Percentiles rank a stretch among this genome's conserved stretches.
Conservation (phyloP, 768 basidiomycete species). For the Agrocybe pediades region DNA sequence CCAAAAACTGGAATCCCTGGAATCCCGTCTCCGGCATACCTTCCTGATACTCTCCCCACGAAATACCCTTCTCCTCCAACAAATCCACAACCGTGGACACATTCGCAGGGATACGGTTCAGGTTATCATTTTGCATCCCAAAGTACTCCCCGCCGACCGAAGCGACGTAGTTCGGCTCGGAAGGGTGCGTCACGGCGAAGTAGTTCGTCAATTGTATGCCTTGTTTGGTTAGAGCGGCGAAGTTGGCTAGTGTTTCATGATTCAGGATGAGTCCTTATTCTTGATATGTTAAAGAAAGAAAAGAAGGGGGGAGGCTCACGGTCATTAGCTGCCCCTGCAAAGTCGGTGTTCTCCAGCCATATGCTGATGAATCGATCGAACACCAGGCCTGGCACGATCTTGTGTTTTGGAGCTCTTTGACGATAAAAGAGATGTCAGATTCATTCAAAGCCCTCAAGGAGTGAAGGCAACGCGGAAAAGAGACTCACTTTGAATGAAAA, state of each 20-base stretch:
- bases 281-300: neutral
- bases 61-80: conserved; percentile 55
- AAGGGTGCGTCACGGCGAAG: conserved; percentile 57
- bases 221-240: conserved; percentile 43
- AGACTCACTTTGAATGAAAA: neutral
- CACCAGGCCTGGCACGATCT: conserved; percentile 23
- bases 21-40: conserved; percentile 55
- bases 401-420: neutral
- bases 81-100: conserved; percentile 62
- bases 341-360: conserved; percentile 70
- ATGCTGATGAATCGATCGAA: conserved; percentile 39
- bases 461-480: neutral
- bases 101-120: conserved; percentile 41
- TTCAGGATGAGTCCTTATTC: neutral
- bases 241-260: conserved; percentile 23
- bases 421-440: neutral
- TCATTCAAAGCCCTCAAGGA: neutral
- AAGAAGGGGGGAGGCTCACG: conserved; percentile 13
- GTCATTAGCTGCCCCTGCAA: conserved; percentile 26
- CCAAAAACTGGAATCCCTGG: conserved; percentile 35
- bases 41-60: conserved; percentile 66
- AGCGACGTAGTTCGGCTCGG: conserved; percentile 62
- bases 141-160: conserved; percentile 54
- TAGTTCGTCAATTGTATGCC: conserved; percentile 50
- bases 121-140: conserved; percentile 46